These are phyloP conservation scores for Trichophaea hybrida DNA, from an alignment of 2,329 filamentous ascomycete genomes.

Conservation along the genomic window DNA sequence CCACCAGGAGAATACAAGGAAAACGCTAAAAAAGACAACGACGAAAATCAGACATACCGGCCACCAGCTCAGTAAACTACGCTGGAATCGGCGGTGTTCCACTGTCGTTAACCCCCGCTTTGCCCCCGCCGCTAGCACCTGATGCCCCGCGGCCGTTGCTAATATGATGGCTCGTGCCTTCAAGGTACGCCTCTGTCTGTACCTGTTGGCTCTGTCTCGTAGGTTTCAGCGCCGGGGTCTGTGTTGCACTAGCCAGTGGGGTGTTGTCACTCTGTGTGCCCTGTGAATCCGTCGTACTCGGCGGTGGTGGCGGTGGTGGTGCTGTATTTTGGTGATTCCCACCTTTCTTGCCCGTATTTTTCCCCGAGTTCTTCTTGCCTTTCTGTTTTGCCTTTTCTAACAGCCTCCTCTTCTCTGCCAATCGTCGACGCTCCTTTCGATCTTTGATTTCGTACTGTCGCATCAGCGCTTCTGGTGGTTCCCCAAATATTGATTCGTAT, in stretches of 20 bases:
- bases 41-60: not conserved
- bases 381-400: constrained; percentile 92
- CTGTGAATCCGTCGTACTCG: constrained; percentile 25
- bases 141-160: constrained; percentile 20
- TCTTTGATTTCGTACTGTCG: constrained; percentile 91
- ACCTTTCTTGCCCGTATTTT: constrained; percentile 32
- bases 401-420: constrained; percentile 71
- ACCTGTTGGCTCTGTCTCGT: constrained; percentile 25
- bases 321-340: constrained; percentile 28
- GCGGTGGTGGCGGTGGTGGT: constrained; percentile 18
- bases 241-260: constrained; percentile 22
- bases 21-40: not conserved
- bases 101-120: constrained; percentile 3
- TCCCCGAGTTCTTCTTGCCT: constrained; percentile 52
- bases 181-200: constrained; percentile 21
- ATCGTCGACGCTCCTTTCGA: constrained; percentile 63
- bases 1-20: not conserved
- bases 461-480: constrained; percentile 68
- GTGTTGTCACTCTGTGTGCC: constrained; percentile 27
- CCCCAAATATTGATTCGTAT: constrained; percentile 90
- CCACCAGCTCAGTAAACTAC: not conserved
- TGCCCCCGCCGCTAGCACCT: constrained; percentile 13
- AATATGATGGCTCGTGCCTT: constrained; percentile 18
- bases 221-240: constrained; percentile 24
- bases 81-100: not conserved